Evolutionary conservation across 2,329 filamentous ascomycete species (phyloP).

Genomic region (Neofusicoccum laricinum): DNA sequence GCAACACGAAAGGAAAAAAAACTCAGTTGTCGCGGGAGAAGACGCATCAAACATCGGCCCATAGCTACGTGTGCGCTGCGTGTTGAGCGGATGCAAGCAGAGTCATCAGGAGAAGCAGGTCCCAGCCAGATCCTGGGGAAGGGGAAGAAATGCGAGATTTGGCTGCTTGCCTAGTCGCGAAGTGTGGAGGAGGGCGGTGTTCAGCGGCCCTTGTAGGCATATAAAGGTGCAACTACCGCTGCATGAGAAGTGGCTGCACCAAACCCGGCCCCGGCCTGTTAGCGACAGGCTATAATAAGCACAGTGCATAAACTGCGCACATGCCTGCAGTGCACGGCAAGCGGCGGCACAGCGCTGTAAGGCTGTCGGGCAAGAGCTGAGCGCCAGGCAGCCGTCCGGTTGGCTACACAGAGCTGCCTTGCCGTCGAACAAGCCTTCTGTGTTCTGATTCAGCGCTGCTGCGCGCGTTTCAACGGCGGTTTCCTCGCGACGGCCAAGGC

Average conservation of each 20-base stretch:
- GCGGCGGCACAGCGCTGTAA: slow-evolving; percentile 6
- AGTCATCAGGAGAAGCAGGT: not conserved
- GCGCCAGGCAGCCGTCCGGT: not conserved
- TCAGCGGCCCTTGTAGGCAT: not conserved
- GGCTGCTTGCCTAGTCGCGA: not conserved
- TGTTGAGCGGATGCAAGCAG: not conserved
- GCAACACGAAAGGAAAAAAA: not conserved
- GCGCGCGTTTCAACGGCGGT: slow-evolving; percentile 3
- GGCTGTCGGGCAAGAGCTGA: not conserved
- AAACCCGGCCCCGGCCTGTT: not conserved
- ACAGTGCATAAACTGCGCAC: slow-evolving; percentile 8
- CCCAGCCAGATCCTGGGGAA: not conserved
- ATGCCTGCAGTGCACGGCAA: not conserved
- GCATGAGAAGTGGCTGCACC: not conserved
- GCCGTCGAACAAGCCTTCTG: not conserved
- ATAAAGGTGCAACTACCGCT: slow-evolving; percentile 7
- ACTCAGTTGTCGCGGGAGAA: not conserved
- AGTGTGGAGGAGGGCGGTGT: not conserved
- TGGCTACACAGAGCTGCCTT: not conserved
- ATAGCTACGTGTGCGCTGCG: slow-evolving; percentile 8
- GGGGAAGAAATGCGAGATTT: not conserved
- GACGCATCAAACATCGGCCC: not conserved
- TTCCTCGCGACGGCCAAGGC: not conserved
- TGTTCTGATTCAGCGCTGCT: not conserved
- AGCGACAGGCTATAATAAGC: slow-evolving; percentile 5